Conservation (phyloP, 805 yeast species). For the Henningerozyma blattae region DNA sequence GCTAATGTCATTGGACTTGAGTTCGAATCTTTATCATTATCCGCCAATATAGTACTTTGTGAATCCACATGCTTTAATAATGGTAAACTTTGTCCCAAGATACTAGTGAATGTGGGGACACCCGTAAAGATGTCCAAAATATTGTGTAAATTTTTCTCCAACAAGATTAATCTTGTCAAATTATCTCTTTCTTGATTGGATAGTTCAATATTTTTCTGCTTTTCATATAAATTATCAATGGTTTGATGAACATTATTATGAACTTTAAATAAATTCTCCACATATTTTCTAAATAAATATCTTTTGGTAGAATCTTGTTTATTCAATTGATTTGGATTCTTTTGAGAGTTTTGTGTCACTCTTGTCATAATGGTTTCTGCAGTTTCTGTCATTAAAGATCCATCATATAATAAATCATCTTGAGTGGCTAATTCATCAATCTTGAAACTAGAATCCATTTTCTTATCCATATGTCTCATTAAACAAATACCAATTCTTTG, state of each 20-base stretch:
- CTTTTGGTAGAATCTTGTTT: constrained; percentile 21
- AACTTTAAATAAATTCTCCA: constrained; percentile 29
- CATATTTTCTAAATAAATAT: constrained; percentile 28
- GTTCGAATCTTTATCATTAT: background rate
- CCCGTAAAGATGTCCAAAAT: constrained; percentile 28
- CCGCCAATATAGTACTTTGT: background rate
- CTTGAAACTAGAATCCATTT: constrained; percentile 28
- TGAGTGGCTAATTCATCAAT: constrained; percentile 25
- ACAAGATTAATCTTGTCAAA: constrained; percentile 50
- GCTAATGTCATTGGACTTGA: background rate
- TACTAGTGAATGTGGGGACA: constrained; percentile 14
- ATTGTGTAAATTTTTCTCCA: constrained; percentile 59
- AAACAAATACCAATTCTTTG: constrained; percentile 69
- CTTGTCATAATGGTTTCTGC: constrained; percentile 52
- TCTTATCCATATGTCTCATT: constrained; percentile 68
- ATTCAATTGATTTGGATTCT: constrained; percentile 17
- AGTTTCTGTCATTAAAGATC: constrained; percentile 58
- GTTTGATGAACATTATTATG: constrained; percentile 32
- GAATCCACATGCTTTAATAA: background rate
- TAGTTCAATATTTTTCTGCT: constrained; percentile 43
- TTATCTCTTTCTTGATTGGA: constrained; percentile 65
- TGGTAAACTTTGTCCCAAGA: constrained; percentile 3
- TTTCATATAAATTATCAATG: constrained; percentile 43
- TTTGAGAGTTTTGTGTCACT: constrained; percentile 3
- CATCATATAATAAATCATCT: constrained; percentile 65